Base-by-base conservation (phyloP, 768 basidiomycete genomes). In the Tylopilus sp. region DNA sequence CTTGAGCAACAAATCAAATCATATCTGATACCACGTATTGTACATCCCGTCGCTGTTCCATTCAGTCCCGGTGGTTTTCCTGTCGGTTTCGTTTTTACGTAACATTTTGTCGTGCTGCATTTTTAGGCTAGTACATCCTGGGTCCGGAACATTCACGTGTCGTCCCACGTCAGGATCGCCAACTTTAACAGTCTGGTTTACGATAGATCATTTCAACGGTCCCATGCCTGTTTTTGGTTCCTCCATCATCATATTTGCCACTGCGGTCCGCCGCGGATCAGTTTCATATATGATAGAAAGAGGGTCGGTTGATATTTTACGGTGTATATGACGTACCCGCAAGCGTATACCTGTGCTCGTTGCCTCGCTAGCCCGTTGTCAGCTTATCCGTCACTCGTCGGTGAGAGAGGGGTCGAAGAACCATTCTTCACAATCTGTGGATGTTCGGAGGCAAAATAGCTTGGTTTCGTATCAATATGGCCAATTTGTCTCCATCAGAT, bases 261-360 rank as follows among this genome's bases (percentile, higher is more conserved):
- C 29, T 21, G 40, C 38, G 40, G 29, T 26, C 34, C 4, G 37
- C 36, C 48, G 25, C 36, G 31, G 45, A 59, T 61, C 54, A 50
- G 28, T 34, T 57, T 46, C 52, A 14, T 26, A 28, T 25, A 36
- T 21, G 21, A 33, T 28, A 17, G 19, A n/a, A n/a, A n/a, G n/a
- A 33, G 24, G 43, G 47, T 21, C 17, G 33, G 33, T 22, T 25
- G 21, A 19, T 30, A 43, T 28, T n/a, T n/a, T n/a, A n/a, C n/a
- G n/a, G 9, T 43, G 42, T 11, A 12, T 31, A 13, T 31, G 31
- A 31, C 31, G 12, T 31, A 31, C 31, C 12, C 7, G 6, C 8
- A 37, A 37, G 37, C 17, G 17, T n/a, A n/a, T 36, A 36, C 17
- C 17, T 36, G 34, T 17, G n/a, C n/a, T n/a, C n/a, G n/a, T n/a